These are phyloP conservation scores for Flammula alnicola DNA, from an alignment of 1,284 basidiomycete species.

Conservation along the genomic window DNA sequence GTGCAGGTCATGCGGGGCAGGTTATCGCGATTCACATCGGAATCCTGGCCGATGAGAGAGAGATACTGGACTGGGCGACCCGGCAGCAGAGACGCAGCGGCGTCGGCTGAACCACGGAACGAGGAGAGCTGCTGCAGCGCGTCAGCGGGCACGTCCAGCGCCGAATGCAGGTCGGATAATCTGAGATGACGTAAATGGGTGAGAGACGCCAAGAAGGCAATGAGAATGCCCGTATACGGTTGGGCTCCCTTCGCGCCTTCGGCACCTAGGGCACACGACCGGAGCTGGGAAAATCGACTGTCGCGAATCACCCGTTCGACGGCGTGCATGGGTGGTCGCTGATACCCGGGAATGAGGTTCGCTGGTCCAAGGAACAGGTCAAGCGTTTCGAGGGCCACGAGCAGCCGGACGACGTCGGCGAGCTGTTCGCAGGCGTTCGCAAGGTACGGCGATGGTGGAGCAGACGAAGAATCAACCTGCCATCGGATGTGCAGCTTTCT, in stretches of 20 bases:
- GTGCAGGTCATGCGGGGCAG: constrained; percentile 54
- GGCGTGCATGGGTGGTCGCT: constrained; percentile 30
- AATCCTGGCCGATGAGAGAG: constrained; percentile 59
- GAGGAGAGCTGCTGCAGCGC: constrained; percentile 51
- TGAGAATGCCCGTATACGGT: constrained; percentile 45
- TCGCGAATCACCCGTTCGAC: constrained; percentile 44
- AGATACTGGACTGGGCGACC: constrained; percentile 60
- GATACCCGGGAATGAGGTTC: constrained; percentile 32
- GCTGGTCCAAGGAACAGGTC: constrained; percentile 58
- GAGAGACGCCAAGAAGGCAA: constrained; percentile 47
- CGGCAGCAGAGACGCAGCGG: constrained; percentile 62
- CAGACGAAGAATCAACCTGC: constrained; percentile 42
- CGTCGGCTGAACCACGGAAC: constrained; percentile 62
- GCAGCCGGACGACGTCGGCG: constrained; percentile 40
- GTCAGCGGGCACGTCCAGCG: constrained; percentile 38
- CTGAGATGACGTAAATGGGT: constrained; percentile 52
- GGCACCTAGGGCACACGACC: constrained; percentile 55
- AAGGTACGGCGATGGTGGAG: constrained; percentile 35
- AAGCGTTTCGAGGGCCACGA: constrained; percentile 53
- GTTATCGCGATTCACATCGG: constrained; percentile 54
- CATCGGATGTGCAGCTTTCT: constrained; percentile 57
- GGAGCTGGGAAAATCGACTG: constrained; percentile 45
- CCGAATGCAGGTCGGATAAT: constrained; percentile 50
- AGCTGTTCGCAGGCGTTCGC: constrained; percentile 38
- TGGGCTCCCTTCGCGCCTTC: constrained; percentile 47